Evolutionary conservation across 331 rosid species (phyloP).

Genomic region (Erythrophleum ivorense): DNA sequence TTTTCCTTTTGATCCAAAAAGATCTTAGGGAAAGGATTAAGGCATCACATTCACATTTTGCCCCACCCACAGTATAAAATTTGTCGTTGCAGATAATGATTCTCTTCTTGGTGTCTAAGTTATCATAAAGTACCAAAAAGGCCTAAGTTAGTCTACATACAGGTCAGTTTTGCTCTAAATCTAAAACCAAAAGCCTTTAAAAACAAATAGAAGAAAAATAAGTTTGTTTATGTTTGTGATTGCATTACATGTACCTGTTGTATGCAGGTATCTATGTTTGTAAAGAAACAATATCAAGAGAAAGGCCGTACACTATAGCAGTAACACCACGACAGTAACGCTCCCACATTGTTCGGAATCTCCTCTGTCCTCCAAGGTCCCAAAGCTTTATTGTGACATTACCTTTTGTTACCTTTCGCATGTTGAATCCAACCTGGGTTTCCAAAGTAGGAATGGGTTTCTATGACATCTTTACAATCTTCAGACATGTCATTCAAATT

Average conservation of each 20-base stretch:
- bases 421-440: constrained; percentile 85
- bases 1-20: no score
- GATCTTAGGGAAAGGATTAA: no score
- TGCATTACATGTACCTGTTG: neutral
- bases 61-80: neutral
- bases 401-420: constrained; percentile 88
- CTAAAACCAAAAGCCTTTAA: no score
- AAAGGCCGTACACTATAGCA: constrained; percentile 73
- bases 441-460: constrained; percentile 16
- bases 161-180: neutral
- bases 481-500: neutral
- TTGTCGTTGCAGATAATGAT: constrained; percentile 2
- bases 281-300: constrained; percentile 35
- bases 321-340: constrained; percentile 96
- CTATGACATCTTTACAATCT: constrained; percentile 29
- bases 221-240: neutral
- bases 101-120: neutral
- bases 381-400: constrained; percentile 91
- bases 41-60: no score
- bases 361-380: constrained; percentile 97
- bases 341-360: constrained; percentile 97
- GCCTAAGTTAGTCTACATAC: neutral
- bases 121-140: neutral
- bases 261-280: neutral
- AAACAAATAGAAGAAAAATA: neutral